These are phyloP conservation scores for Penicillium soppii DNA, from an alignment of 495 filamentous ascomycete genomes.

Conservation along the genomic window DNA sequence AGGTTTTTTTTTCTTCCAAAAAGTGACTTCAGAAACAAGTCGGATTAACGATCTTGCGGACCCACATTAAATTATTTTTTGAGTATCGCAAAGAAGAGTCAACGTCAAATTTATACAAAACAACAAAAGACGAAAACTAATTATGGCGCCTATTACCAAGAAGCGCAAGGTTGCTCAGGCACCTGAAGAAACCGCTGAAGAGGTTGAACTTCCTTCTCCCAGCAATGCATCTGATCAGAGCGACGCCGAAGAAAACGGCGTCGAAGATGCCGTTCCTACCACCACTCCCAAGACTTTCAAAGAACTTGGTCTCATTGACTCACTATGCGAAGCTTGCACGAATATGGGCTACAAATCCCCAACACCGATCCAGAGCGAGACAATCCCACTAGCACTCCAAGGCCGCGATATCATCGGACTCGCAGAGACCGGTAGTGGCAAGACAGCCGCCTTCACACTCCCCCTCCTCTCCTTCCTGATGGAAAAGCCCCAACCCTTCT, in stretches of 20 bases:
- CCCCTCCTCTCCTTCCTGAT: constrained; percentile 81
- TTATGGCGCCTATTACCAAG: constrained; percentile 36
- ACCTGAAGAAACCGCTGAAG: constrained; percentile 9
- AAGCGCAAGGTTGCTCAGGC: constrained; percentile 36
- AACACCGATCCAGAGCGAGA: constrained; percentile 73
- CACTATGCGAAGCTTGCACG: constrained; percentile 82
- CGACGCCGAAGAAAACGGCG: constrained; percentile 11
- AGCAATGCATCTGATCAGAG: constrained; percentile 11
- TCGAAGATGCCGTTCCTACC: constrained; percentile 8
- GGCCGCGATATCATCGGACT: constrained; percentile 88
- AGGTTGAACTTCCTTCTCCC: constrained; percentile 1
- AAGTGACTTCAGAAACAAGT: constrained; percentile 32
- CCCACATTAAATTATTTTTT: constrained; percentile 36
- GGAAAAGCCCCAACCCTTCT: constrained; percentile 75
- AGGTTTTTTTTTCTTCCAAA: constrained; percentile 42
- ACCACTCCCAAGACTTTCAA: constrained; percentile 64
- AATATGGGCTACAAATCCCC: constrained; percentile 79
- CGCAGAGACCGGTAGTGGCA: constrained; percentile 92
- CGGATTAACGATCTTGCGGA: constrained; percentile 44
- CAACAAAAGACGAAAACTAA: constrained; percentile 11
- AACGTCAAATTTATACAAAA: constrained; percentile 8
- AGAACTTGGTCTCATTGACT: constrained; percentile 83
- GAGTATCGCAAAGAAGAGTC: constrained; percentile 10
- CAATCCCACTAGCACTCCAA: constrained; percentile 78
- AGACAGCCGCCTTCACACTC: constrained; percentile 87